Conservation (phyloP, 805 yeast genomes). For the Candida golubevii region DNA sequence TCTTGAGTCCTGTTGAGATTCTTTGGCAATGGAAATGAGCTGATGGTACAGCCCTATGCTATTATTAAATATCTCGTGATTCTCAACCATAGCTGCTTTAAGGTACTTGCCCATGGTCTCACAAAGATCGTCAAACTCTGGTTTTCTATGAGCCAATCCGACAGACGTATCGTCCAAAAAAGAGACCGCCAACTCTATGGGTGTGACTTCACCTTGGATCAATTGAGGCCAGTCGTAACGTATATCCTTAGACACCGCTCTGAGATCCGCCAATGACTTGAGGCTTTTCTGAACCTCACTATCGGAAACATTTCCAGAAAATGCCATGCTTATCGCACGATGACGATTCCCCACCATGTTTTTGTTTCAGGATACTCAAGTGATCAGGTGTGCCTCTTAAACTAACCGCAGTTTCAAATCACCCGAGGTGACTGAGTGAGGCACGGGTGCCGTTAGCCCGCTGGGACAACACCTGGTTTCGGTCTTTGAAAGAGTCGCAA, state of each 20-base stretch:
- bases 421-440: too few relatives aligned
- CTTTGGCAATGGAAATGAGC: conserved; percentile 57
- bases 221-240: conserved; percentile 44
- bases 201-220: conserved; percentile 53
- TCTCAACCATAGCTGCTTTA: conserved; percentile 69
- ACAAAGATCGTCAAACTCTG: conserved; percentile 62
- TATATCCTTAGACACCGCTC: conserved; percentile 32
- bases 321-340: conserved; percentile 23
- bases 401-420: too few relatives aligned
- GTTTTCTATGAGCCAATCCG: conserved; percentile 74
- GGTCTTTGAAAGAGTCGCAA: neutral
- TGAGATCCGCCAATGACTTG: conserved; percentile 28
- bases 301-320: conserved; percentile 17
- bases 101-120: conserved; percentile 53
- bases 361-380: neutral
- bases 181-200: conserved; percentile 79
- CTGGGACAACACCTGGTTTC: neutral
- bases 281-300: conserved; percentile 15
- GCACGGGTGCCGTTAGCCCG: neutral
- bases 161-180: conserved; percentile 83
- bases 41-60: conserved; percentile 80
- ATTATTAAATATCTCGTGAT: conserved; percentile 79
- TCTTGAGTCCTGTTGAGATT: conserved; percentile 57
- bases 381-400: neutral
- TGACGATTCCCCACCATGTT: conserved; percentile 19